A percentile compares a stretch with the other conserved stretches of the same genome.
Conservation (phyloP, 2,329 filamentous ascomycete genomes). For the Aspergillus japonicus region DNA sequence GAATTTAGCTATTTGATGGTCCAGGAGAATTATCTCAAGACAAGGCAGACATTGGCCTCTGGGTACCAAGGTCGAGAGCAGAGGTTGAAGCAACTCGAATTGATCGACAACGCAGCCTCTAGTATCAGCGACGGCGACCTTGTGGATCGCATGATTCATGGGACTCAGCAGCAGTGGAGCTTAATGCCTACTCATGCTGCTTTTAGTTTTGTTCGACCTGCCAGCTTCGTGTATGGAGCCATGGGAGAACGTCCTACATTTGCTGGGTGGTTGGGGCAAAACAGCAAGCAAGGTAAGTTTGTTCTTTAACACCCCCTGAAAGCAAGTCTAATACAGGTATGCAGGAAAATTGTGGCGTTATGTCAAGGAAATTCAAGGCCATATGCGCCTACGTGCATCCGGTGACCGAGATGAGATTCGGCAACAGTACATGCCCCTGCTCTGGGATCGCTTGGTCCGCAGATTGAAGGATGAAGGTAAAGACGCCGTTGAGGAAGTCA, state of each 20-base stretch:
- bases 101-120: conserved; percentile 83
- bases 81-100: conserved; percentile 77
- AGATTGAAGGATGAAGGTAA: conserved; percentile 75
- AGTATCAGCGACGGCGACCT: conserved; percentile 97
- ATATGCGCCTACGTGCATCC: conserved; percentile 89
- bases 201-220: conserved; percentile 89
- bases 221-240: conserved; percentile 81
- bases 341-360: conserved; percentile 67
- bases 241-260: conserved; percentile 71
- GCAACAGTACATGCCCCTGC: conserved; percentile 85
- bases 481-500: conserved; percentile 76
- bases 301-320: not conserved
- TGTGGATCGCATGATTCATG: conserved; percentile 97
- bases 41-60: conserved; percentile 67
- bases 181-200: conserved; percentile 95
- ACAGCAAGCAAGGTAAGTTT: conserved; percentile 74
- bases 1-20: conserved; percentile 98
- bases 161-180: conserved; percentile 96
- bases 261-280: conserved; percentile 90
- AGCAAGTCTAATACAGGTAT: conserved; percentile 7
- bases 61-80: conserved; percentile 66
- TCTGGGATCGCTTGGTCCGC: conserved; percentile 79
- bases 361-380: conserved; percentile 91
- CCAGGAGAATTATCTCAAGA: conserved; percentile 93
- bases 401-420: conserved; percentile 91